These are phyloP conservation scores for Nemania abortiva DNA, from an alignment of 2,329 filamentous ascomycete genomes.

Conservation along the genomic window DNA sequence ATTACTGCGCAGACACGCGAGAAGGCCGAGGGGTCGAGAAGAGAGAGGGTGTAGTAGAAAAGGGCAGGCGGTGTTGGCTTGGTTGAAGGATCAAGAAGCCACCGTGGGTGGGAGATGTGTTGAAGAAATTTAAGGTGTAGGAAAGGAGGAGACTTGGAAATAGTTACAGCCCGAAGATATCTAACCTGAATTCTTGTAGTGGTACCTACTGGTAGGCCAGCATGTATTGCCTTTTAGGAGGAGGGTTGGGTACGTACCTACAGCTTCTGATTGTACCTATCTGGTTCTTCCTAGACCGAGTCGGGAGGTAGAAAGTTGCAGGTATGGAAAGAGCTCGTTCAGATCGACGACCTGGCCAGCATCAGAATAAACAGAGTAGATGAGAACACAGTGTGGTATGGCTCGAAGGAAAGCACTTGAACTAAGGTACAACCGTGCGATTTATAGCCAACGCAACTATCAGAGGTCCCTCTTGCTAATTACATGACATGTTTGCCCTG, in stretches of 20 bases:
- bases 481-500: background rate
- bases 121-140: background rate
- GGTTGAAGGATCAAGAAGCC: background rate
- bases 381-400: background rate
- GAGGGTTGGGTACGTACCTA: background rate
- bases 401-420: background rate
- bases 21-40: background rate
- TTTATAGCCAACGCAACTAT: background rate
- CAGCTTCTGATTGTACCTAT: background rate
- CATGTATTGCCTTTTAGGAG: background rate
- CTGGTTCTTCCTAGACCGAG: background rate
- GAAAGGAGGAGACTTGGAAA: background rate
- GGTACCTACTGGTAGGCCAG: background rate
- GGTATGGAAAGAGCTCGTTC: background rate
- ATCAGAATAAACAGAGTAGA: background rate
- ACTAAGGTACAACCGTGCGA: background rate
- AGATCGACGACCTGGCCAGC: background rate
- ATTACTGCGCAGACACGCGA: background rate
- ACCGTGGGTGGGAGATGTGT: background rate
- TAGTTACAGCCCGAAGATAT: background rate
- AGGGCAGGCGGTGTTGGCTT: background rate
- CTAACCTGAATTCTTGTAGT: background rate
- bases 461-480: too few relatives aligned
- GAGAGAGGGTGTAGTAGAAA: background rate
- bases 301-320: background rate